A percentile compares a stretch with the other conserved stretches of the same genome.
phyloP scores from a whole-genome alignment of 2,329 filamentous ascomycete genomes.

The Talaromyces sp. region DNA sequence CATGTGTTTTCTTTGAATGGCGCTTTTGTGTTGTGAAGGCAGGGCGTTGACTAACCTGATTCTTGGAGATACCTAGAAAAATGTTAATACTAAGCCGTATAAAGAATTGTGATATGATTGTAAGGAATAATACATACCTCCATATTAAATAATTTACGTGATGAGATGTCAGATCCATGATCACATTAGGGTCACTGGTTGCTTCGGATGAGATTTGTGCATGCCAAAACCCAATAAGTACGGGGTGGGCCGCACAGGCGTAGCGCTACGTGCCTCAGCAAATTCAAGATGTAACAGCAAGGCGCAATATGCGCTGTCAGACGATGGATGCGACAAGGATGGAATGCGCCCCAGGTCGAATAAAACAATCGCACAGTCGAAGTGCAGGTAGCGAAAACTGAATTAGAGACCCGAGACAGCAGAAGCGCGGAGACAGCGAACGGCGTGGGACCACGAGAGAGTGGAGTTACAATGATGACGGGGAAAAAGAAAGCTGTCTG shows the following conservation, averaged over 20 bases:
- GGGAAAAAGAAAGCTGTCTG: background rate
- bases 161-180: slow-evolving; percentile 52
- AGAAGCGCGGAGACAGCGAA: slow-evolving; percentile 15
- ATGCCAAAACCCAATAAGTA: slow-evolving; percentile 20
- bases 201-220: slow-evolving; percentile 32
- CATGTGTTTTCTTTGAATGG: background rate
- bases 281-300: slow-evolving; percentile 5
- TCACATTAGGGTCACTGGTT: slow-evolving; percentile 37
- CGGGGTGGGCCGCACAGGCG: slow-evolving; percentile 19
- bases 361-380: background rate
- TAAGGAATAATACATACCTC: slow-evolving; percentile 51
- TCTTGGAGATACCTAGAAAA: slow-evolving; percentile 54
- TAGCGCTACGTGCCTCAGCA: slow-evolving; percentile 17
- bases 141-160: slow-evolving; percentile 70
- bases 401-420: slow-evolving; percentile 4
- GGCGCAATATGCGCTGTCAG: slow-evolving; percentile 3
- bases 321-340: background rate
- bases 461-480: slow-evolving; percentile 19
- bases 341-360: background rate
- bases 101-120: no score
- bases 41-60: slow-evolving; percentile 46
- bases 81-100: background rate
- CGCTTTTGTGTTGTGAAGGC: slow-evolving; percentile 1
- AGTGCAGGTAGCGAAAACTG: slow-evolving; percentile 10
- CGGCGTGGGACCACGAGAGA: slow-evolving; percentile 16